Conservation (phyloP, 345 rosid species). For the Eucalyptus rudis region DNA sequence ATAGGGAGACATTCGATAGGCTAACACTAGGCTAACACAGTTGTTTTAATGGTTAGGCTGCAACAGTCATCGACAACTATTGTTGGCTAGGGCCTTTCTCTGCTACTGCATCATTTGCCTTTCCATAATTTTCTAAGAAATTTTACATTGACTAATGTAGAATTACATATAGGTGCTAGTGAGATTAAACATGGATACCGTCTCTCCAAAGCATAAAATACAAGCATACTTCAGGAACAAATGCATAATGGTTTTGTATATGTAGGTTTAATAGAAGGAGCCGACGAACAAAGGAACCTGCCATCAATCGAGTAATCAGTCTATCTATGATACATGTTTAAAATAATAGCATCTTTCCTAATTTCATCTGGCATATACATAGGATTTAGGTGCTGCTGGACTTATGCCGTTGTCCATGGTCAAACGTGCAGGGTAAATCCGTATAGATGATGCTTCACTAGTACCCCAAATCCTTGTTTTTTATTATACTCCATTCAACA, state of each 20-base stretch:
- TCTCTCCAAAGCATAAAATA: neutral
- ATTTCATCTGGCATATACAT: neutral
- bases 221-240: neutral
- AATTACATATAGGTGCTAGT: neutral
- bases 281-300: neutral
- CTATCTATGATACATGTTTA: neutral
- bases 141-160: neutral
- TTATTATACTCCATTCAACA: neutral
- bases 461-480: neutral
- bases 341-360: neutral
- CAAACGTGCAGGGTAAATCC: neutral
- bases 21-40: neutral
- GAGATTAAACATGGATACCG: neutral
- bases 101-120: neutral
- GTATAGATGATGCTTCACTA: neutral
- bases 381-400: neutral
- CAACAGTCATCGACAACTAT: neutral
- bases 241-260: neutral
- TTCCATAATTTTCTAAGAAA: neutral
- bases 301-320: neutral
- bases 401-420: neutral
- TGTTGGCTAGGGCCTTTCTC: neutral
- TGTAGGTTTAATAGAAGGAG: neutral
- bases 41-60: neutral
- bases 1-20: neutral